Evolutionary conservation across 768 basidiomycete genomes (phyloP), one percentile per base, ranked within the genome.

Genomic region (Hericium rajendrae): DNA sequence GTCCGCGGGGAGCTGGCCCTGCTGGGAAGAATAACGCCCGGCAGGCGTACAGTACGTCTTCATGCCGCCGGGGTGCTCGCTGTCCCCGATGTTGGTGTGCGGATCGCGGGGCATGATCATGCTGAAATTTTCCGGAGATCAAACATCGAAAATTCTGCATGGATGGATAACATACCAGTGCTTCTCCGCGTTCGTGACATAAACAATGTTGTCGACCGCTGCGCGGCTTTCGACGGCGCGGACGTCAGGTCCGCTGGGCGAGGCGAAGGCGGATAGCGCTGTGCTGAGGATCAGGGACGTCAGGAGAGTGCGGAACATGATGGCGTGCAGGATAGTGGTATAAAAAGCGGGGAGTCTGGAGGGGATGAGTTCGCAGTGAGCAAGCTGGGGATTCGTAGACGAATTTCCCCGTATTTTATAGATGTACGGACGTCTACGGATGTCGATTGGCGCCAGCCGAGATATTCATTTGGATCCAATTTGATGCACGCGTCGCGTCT

Each of bases 31-130:
- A 61, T 68, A 73, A 32, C 69, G 68, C 0, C 73, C 79, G 0
- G 67, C 65, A 1, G 76, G 65, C 1, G 80, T 77, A 60, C 81
- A 83, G 63, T 81, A 83, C 0, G 76, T 76, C 60, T 76, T 75
- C 68, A 74, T 80, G 3, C 80, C 80, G 16, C 80, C 80, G 0
- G 79, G 76, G 57, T 76, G 73, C 60, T 83, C 80, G 60, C 75
- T 78, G 59, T 79, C 79, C 16, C 81, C 81, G 53, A 83, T 74
- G 58, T 80, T 71, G 13, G 80, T 83, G 62, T 80, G 72, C 1
- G 74, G 66, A 54, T 74, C 65, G 28, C 79, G 78, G 38, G 52
- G 62, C 57, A 59, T 54, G 18, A 60, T 66, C 54, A 61, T 58
- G 48, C 55, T 61, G 54, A 28, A 41, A 10, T 6, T 32, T 20